Conservation (phyloP, 345 rosid species). For the Eucalyptus erythrocorys region DNA sequence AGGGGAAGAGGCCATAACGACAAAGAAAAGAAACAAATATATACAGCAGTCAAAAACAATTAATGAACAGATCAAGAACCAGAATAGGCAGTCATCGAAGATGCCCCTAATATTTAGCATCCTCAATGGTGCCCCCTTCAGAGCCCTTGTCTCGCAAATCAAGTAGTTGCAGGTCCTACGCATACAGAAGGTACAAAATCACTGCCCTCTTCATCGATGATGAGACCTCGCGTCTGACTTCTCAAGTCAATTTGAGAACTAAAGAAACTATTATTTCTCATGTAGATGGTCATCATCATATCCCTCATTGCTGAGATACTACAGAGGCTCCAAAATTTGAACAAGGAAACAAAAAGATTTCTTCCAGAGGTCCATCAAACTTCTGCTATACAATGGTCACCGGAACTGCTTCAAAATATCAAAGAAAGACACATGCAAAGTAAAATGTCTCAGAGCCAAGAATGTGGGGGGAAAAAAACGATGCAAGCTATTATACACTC, state of each 20-base stretch:
- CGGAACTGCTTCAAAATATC: not conserved
- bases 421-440: not conserved
- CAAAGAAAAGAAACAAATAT: not conserved
- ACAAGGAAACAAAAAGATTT: not conserved
- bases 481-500: not conserved
- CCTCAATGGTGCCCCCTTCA: conserved; percentile 1
- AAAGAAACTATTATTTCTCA: not conserved
- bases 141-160: not conserved
- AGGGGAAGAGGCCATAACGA: not conserved
- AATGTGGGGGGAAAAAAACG: not conserved
- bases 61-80: not conserved
- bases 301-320: not conserved
- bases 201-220: not conserved
- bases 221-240: not conserved
- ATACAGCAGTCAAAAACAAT: not conserved
- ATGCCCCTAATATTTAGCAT: conserved; percentile 25
- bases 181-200: not conserved
- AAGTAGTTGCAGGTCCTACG: not conserved
- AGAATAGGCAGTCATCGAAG: conserved; percentile 3
- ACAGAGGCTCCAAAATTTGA: not conserved
- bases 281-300: not conserved
- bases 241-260: not conserved
- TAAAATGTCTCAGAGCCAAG: not conserved
- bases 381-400: not conserved
- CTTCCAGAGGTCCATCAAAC: not conserved